Percentiles rank a stretch among this genome's conserved stretches.
These are phyloP conservation scores for Cantharellus anzutake DNA, from an alignment of 768 basidiomycete species.

Conservation along the genomic window DNA sequence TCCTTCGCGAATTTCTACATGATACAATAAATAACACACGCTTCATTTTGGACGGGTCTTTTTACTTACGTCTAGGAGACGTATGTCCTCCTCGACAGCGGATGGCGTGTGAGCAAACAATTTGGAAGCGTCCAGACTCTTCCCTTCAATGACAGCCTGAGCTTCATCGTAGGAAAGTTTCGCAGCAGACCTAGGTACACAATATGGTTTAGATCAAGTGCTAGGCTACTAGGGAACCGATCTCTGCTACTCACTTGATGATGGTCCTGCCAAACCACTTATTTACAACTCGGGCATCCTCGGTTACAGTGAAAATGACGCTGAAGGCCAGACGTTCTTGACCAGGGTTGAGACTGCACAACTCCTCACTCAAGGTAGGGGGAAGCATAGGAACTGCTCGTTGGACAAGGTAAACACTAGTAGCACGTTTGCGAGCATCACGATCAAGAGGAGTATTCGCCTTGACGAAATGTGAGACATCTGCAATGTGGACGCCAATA, in stretches of 20 bases:
- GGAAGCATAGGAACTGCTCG: conserved; percentile 95
- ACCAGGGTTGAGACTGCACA: conserved; percentile 80
- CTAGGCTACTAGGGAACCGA: not conserved
- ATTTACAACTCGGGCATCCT: conserved; percentile 62
- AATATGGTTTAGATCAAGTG: conserved; percentile 5
- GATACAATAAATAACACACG: not conserved
- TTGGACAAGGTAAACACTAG: conserved; percentile 92
- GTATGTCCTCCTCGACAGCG: conserved; percentile 62
- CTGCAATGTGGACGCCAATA: conserved; percentile 88
- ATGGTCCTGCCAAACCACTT: conserved; percentile 92
- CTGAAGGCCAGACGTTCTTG: conserved; percentile 86
- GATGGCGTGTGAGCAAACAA: conserved; percentile 33
- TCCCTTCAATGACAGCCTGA: conserved; percentile 65
- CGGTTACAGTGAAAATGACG: conserved; percentile 65
- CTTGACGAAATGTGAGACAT: conserved; percentile 90
- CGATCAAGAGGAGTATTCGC: conserved; percentile 95
- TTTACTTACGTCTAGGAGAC: conserved; percentile 29
- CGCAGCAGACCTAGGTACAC: conserved; percentile 49
- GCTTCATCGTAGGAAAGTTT: conserved; percentile 72
- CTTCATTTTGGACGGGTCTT: not conserved
- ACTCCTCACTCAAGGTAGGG: conserved; percentile 75
- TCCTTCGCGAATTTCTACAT: conserved; percentile 41
- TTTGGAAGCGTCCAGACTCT: conserved; percentile 28
- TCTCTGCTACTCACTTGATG: conserved; percentile 40
- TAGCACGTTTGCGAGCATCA: conserved; percentile 92